Percentiles rank a stretch among this genome's conserved stretches.
phyloP scores from a whole-genome alignment of 257 asterid genomes.

The Sherardia arvensis region DNA sequence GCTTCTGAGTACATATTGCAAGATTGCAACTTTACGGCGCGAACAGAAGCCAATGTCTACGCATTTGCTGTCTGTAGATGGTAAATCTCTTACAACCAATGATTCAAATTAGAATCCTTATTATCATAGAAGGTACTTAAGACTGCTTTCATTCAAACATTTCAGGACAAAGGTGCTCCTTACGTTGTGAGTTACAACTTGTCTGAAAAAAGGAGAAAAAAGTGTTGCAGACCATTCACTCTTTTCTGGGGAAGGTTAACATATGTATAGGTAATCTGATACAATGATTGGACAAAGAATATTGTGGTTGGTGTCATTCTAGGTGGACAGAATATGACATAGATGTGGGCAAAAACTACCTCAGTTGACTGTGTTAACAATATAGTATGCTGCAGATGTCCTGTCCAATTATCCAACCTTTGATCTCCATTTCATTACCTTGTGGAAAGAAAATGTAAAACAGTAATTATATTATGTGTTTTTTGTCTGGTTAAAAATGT shows the following conservation, averaged over 20 bases:
- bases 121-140: background rate
- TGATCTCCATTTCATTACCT: background rate
- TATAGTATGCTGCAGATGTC: background rate
- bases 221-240: background rate
- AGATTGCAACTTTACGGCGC: background rate
- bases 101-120: background rate
- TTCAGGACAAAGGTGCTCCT: background rate
- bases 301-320: background rate
- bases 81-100: background rate
- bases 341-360: slow-evolving; percentile 8
- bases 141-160: background rate
- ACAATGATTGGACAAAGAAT: slow-evolving; percentile 1
- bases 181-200: background rate
- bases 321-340: slow-evolving; percentile 11
- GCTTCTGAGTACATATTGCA: background rate
- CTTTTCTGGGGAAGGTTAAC: background rate
- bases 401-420: background rate
- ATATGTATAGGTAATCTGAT: no score
- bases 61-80: background rate
- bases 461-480: no score
- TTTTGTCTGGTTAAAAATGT: background rate
- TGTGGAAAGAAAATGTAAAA: no score
- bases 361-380: slow-evolving; percentile 7
- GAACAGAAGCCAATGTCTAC: slow-evolving; percentile 1
- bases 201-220: background rate